Conservation (phyloP, 306 rosid species). For the Vigna radiata region DNA sequence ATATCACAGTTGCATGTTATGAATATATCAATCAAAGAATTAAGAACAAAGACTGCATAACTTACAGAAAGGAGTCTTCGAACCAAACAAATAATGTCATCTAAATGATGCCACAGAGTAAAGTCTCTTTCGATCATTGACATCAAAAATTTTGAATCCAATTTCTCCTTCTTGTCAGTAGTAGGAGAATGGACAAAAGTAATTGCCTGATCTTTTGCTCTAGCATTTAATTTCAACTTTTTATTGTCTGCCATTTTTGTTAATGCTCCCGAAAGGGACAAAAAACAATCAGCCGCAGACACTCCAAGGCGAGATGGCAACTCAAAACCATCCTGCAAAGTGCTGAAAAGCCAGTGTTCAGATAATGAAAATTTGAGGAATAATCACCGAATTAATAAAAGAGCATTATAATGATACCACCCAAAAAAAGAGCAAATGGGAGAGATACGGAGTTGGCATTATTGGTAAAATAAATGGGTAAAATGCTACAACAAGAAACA, state of each 20-base stretch:
- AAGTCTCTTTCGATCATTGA: slow-evolving; percentile 56
- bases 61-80: slow-evolving; percentile 83
- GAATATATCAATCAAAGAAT: slow-evolving; percentile 1
- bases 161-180: slow-evolving; percentile 55
- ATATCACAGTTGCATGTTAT: slow-evolving; percentile 25
- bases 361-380: slow-evolving; percentile 33
- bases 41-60: slow-evolving; percentile 15
- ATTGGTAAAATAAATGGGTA: background rate
- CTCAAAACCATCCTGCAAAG: slow-evolving; percentile 82
- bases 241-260: slow-evolving; percentile 51
- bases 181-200: slow-evolving; percentile 46
- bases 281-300: slow-evolving; percentile 85
- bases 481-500: background rate
- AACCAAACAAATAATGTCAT: slow-evolving; percentile 63
- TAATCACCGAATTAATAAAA: slow-evolving; percentile 13
- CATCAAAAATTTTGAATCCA: slow-evolving; percentile 50
- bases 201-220: slow-evolving; percentile 49
- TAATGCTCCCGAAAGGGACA: slow-evolving; percentile 70
- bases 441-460: background rate
- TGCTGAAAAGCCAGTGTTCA: slow-evolving; percentile 56
- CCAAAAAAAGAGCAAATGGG: background rate
- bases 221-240: slow-evolving; percentile 51
- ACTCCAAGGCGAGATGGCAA: slow-evolving; percentile 91
- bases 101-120: slow-evolving; percentile 77
- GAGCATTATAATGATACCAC: background rate